Evolutionary conservation across 768 basidiomycete species (phyloP).

Genomic region (Gelatoporia subvermispora): DNA sequence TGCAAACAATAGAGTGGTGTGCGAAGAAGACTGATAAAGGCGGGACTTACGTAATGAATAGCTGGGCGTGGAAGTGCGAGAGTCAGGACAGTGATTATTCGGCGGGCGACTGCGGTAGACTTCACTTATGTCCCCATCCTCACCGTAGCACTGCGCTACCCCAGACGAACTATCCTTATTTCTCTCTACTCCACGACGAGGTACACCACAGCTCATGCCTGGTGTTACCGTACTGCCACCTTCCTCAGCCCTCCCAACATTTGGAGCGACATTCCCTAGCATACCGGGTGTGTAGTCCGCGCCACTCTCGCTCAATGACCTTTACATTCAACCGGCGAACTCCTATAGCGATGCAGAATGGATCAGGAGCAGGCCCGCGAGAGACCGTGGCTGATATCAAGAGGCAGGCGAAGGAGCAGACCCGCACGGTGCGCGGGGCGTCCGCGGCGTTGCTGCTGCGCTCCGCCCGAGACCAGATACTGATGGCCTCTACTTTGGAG

Average conservation of each 20-base stretch:
- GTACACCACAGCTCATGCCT: conserved; percentile 30
- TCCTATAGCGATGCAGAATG: conserved; percentile 37
- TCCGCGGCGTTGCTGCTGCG: conserved; percentile 59
- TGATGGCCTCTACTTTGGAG: conserved; percentile 48
- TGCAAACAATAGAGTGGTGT: too few relatives aligned
- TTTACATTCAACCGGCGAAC: conserved; percentile 4
- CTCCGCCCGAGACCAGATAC: conserved; percentile 54
- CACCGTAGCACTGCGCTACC: conserved; percentile 1
- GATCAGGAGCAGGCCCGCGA: conserved; percentile 14
- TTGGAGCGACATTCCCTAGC: conserved; percentile 18
- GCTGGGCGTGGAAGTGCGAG: too few relatives aligned
- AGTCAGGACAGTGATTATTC: not conserved
- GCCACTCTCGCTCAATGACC: conserved; percentile 7
- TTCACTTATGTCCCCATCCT: conserved; percentile 2
- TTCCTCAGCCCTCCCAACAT: conserved; percentile 25
- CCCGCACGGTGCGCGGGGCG: conserved; percentile 50
- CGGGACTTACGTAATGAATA: too few relatives aligned
- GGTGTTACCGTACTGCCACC: conserved; percentile 38
- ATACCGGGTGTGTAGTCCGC: not conserved
- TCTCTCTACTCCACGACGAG: not conserved
- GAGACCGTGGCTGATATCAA: conserved; percentile 42
- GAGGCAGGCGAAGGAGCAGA: conserved; percentile 40
- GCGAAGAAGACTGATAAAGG: too few relatives aligned
- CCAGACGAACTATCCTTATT: conserved; percentile 14
- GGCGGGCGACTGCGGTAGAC: conserved; percentile 1